Evolutionary conservation across 768 basidiomycete genomes (phyloP), one percentile per base, ranked within the genome.

Genomic region (Multifurca ochricompacta): DNA sequence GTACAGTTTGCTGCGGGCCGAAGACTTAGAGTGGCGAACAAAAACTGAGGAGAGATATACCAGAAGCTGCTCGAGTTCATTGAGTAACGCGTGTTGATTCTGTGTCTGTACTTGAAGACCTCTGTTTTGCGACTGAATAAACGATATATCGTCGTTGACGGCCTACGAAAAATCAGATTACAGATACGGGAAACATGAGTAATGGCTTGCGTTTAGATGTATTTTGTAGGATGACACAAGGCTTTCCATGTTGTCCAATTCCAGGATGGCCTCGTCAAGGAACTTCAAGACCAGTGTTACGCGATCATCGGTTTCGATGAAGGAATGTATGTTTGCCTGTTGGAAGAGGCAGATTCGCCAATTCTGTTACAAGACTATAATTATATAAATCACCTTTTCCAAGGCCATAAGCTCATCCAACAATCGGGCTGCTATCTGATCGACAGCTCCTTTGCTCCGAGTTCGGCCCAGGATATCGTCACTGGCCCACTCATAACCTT

Each of bases 81-180:
- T 75, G 37, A 98, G 70, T 8, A 99, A 74, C 14, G 84, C 82
- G 21, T 85, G 79, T 68, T 98, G 95, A 63, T 98, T 99, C 65
- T 95, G 91, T 8, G 86, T 98, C 64, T 98, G 95, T 3, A 98
- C 93, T 69, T 99, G 96, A 32, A 99, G 73, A 59, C 96, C 96
- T 43, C 94, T 81, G 66, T 95, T 93, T 68, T 98, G 95, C 1
- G 88, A 88, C 70, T 98, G 96, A 63, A 99, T 99, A 66, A 82
- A 93, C 6, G 79, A 80, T 51, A 99, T 99, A 66, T 99, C 96
- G 54, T 99, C 96, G 49, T 80, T 81, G 35, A 96, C 95, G 51
- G 90, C 87, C 95, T 98, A 45, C 6, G 51, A 34, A 42, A 27
- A 18, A 68, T 64, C 14, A 34, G 31, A 34, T 30, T 25, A 25